phyloP scores from a whole-genome alignment of 1,139 yeast genomes.

The Wickerhamomyces sp. region DNA sequence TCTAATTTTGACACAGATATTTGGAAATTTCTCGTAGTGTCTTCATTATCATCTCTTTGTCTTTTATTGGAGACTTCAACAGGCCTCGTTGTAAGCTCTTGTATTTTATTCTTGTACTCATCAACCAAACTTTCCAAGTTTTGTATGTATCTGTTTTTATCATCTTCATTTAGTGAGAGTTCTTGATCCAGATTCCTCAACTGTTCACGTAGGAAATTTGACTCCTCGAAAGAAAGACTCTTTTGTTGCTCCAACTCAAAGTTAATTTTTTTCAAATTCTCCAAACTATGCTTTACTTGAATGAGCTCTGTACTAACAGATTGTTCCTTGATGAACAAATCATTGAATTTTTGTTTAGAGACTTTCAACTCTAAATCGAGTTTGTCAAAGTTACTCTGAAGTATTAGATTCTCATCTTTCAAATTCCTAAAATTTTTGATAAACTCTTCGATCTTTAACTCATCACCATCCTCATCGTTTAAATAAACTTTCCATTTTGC shows the following conservation, averaged over 20 bases:
- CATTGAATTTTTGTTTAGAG: slow-evolving; percentile 26
- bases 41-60: slow-evolving; percentile 25
- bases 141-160: slow-evolving; percentile 27
- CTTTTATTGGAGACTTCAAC: slow-evolving; percentile 26
- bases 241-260: slow-evolving; percentile 47
- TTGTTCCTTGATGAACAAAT: slow-evolving; percentile 31
- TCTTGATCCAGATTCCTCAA: slow-evolving; percentile 32
- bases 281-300: slow-evolving; percentile 28
- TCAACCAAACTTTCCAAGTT: slow-evolving; percentile 51
- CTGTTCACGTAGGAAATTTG: slow-evolving; percentile 51
- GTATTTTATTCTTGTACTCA: slow-evolving; percentile 51
- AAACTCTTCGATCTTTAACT: slow-evolving; percentile 29
- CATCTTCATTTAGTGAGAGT: slow-evolving; percentile 17
- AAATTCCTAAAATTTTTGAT: slow-evolving; percentile 28
- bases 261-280: slow-evolving; percentile 33
- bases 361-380: slow-evolving; percentile 27
- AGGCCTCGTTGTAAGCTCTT: slow-evolving; percentile 32
- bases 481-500: slow-evolving; percentile 25
- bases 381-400: slow-evolving; percentile 34
- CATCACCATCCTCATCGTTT: slow-evolving; percentile 23
- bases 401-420: slow-evolving; percentile 34
- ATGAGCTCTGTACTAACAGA: slow-evolving; percentile 28
- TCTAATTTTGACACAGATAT: slow-evolving; percentile 30
- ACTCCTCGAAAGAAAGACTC: slow-evolving; percentile 53
- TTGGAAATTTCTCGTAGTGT: slow-evolving; percentile 33